Conservation (phyloP, 73 alveolate species). For the Paramecium sonneborni region DNA sequence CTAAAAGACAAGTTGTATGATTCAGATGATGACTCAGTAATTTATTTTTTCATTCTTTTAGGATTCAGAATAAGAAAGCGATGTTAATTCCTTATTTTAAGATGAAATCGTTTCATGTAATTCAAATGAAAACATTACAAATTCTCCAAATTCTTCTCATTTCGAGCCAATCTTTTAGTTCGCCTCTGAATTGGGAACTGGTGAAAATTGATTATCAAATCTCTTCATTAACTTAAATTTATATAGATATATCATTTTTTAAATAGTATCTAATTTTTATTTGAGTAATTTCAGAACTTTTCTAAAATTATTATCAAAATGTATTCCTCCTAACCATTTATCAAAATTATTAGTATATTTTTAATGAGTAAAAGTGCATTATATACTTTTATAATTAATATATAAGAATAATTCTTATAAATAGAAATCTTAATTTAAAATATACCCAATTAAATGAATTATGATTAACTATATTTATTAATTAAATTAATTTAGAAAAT, state of each 20-base stretch:
- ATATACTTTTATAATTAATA: too few relatives aligned
- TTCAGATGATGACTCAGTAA: background rate
- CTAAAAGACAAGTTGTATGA: background rate
- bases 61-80: constrained; percentile 33
- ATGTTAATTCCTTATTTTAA: background rate
- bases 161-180: background rate
- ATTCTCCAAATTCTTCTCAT: background rate
- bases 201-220: background rate
- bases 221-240: background rate
- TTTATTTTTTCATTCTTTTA: background rate
- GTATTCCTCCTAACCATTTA: background rate
- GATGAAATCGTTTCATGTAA: background rate
- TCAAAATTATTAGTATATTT: background rate
- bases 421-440: background rate
- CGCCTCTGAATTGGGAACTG: background rate
- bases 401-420: background rate
- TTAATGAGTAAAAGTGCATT: background rate
- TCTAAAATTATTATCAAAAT: too few relatives aligned
- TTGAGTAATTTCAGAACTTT: background rate
- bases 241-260: background rate
- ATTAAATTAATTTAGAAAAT: background rate
- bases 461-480: background rate
- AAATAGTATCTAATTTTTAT: background rate
- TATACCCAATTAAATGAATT: background rate
- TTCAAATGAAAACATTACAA: background rate